Evolutionary conservation across 2,329 filamentous ascomycete species (phyloP), one percentile per base, ranked within the genome.

Genomic region (Calonectria pteridis): DNA sequence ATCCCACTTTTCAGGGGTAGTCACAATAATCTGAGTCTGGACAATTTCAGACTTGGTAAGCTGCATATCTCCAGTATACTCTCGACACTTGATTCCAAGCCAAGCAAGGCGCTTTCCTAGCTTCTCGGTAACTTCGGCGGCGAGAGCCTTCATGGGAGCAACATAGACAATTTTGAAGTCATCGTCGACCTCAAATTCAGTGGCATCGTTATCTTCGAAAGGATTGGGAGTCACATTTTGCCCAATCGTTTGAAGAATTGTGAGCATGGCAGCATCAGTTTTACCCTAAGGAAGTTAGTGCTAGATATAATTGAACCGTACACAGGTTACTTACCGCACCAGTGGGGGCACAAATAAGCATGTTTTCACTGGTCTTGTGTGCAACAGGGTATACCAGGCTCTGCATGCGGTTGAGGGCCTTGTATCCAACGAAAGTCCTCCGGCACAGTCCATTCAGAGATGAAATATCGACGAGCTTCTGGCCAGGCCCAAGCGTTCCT

Each of bases 91-190:
- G 79, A 99, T 92, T 10, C 96, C 96, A 7, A 99, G 90, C 97
- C 97, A 99, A 2, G 95, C 94, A 5, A 99, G 90, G 31, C 96
- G 93, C 83, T 95, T 98, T 59, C 95, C 94, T 4, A 99, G 88
- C 86, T 99, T 99, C 43, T 96, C 95, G 0, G 97, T 98, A 50
- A 99, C 94, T 85, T 99, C 97, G 10, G 97, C 97, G 6, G 97
- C 97, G 23, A 99, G 88, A 0, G 97, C 97, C 84, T 99, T 99
- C 97, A 99, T 99, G 0, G 97, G 97, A 1, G 97, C 97, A 50
- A 99, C 97, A 79, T 99, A 99, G 71, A 99, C 95, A 79, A 99
- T 96, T 85, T 99, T 98, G 89, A 98, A 98, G 79, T 98, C 95
- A 67, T 98, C 94, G 72, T 94, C 90, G n/a, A 98, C 94, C 1